Percentiles rank a stretch among this genome's conserved stretches.
Conservation (phyloP, 2,329 filamentous ascomycete genomes). For the Simplicillium aogashimaense region DNA sequence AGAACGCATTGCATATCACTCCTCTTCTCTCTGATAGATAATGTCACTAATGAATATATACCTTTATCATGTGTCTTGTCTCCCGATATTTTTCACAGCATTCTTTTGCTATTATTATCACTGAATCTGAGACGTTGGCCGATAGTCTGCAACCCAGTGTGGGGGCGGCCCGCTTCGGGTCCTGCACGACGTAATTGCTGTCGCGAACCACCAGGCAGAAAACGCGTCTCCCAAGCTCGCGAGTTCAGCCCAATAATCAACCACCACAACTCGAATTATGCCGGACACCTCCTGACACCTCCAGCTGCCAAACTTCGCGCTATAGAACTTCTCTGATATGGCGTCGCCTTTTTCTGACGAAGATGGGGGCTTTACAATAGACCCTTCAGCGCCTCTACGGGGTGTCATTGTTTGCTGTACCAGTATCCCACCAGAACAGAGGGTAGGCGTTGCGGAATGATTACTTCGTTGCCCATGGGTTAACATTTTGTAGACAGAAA, state of each 20-base stretch:
- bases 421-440: constrained; percentile 67
- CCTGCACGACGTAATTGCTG: neutral
- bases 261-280: too few species aligned
- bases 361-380: constrained; percentile 25
- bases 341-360: constrained; percentile 13
- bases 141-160: too few species aligned
- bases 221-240: neutral
- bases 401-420: constrained; percentile 82
- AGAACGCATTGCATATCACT: too few species aligned
- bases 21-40: too few species aligned
- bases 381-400: constrained; percentile 53
- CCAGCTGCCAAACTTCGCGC: neutral
- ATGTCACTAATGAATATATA: too few species aligned
- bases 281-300: too few species aligned
- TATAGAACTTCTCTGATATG: constrained; percentile 12
- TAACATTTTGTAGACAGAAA: constrained; percentile 30
- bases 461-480: neutral
- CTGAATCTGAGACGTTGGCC: too few species aligned
- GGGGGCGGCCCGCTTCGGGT: too few species aligned
- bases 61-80: too few species aligned
- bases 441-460: constrained; percentile 38
- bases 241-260: too few species aligned
- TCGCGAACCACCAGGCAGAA: neutral
- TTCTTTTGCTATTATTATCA: too few species aligned
- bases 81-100: too few species aligned